Evolutionary conservation across 768 basidiomycete genomes (phyloP).

Genomic region (Hortiboletus campestris): DNA sequence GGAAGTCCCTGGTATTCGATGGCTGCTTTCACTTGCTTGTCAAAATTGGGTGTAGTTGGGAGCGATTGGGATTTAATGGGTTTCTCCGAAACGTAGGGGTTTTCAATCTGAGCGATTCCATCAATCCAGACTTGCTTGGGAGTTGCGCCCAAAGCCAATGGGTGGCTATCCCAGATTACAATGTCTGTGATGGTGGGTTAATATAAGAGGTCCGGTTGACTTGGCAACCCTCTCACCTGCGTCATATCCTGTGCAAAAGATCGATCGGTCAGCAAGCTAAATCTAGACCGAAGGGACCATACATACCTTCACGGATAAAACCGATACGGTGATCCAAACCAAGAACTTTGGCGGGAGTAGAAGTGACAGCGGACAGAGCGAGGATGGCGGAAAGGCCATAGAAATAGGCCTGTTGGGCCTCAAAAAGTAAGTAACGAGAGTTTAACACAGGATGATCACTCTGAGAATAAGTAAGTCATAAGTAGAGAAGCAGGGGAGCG

Average conservation of each 20-base stretch:
- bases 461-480: conserved; percentile 28
- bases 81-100: conserved; percentile 51
- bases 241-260: conserved; percentile 52
- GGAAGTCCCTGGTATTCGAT: conserved; percentile 69
- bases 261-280: not conserved
- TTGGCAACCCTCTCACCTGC: conserved; percentile 44
- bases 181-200: conserved; percentile 44
- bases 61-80: conserved; percentile 48
- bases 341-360: conserved; percentile 65
- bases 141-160: conserved; percentile 72
- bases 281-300: not conserved
- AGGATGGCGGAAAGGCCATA: conserved; percentile 66
- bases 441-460: conserved; percentile 55
- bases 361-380: conserved; percentile 68
- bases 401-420: conserved; percentile 66
- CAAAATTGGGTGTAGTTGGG: conserved; percentile 61
- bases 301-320: conserved; percentile 48
- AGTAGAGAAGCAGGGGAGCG: conserved; percentile 15
- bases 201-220: not conserved
- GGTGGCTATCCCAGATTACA: conserved; percentile 77
- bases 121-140: conserved; percentile 84
- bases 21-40: conserved; percentile 57
- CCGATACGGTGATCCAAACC: conserved; percentile 80
- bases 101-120: conserved; percentile 67
- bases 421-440: conserved; percentile 53